Evolutionary conservation across 306 rosid species (phyloP).

Genomic region (Erythrophleum fordii): DNA sequence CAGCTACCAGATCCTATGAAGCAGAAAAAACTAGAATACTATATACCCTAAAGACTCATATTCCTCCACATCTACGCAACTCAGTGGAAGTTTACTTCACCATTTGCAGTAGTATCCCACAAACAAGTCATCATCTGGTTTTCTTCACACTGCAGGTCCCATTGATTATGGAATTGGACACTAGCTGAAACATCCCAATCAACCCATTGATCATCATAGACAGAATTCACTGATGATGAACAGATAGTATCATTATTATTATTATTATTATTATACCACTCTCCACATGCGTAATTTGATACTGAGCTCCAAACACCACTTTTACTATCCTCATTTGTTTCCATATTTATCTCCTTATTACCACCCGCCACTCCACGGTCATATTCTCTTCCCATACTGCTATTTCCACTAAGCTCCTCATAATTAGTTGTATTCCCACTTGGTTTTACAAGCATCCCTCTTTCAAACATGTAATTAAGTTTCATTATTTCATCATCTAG

Average conservation of each 20-base stretch:
- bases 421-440: not conserved
- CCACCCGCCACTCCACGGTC: conserved; percentile 2
- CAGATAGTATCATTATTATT: not conserved
- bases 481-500: conserved; percentile 49
- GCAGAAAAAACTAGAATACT: conserved; percentile 1
- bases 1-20: not conserved
- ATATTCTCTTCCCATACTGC: not conserved
- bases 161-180: conserved; percentile 42
- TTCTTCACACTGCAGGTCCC: conserved; percentile 49
- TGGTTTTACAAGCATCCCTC: conserved; percentile 27
- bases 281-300: conserved; percentile 38
- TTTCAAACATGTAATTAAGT: conserved; percentile 43
- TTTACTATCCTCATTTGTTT: conserved; percentile 32
- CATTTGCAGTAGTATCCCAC: conserved; percentile 49
- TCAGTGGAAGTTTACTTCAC: conserved; percentile 21
- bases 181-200: conserved; percentile 58
- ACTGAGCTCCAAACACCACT: conserved; percentile 12
- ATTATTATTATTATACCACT: conserved; percentile 8
- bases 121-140: conserved; percentile 42
- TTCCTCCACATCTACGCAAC: not conserved
- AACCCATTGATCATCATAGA: conserved; percentile 50
- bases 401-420: conserved; percentile 20
- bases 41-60: not conserved
- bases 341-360: conserved; percentile 25
- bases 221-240: conserved; percentile 46